Evolutionary conservation across 2,329 filamentous ascomycete species (phyloP), one percentile per base, ranked within the genome.

Genomic region (Diplodia sapinea): DNA sequence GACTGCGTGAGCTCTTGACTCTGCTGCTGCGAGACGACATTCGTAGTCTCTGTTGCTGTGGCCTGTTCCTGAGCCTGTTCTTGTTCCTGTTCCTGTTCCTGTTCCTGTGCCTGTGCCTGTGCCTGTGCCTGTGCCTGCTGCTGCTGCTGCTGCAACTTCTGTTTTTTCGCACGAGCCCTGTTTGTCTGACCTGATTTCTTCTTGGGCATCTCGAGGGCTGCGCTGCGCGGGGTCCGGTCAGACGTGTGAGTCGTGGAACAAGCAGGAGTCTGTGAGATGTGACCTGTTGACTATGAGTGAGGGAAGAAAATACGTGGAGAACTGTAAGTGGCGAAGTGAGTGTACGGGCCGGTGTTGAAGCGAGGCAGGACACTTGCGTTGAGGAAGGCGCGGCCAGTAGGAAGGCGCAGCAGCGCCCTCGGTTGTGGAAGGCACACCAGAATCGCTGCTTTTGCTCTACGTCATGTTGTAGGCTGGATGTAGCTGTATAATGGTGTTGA

Each of bases 1-100:
- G 81, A 83, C 72, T 83, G 82, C 15, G 83, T 77, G 50, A 84
- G 72, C 66, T 82, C 81, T 49, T 80, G 74, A 68, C 82, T 84
- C 69, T 84, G 82, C 64, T 79, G 75, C 67, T 81, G 79, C 56
- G 74, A 78, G 13, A 77, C 68, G 4, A 40, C 2, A 26, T 13
- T 29, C 7, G 54, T 40, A 4, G n/a, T 40, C 11, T 40, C 54
- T 31, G 29, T 23, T 36, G 29, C 40, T 43, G 77, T 76, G 69
- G 83, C 79, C n/a, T 80, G 79, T 49, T 80, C 6, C 23, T 29
- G n/a, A 13, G 55, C 29, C 33, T 40, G 55, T 8, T 26, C n/a
- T 12, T 26, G 29, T 17, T 2, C 76, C 70, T 84, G 82, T 26
- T 4, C 29, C 33, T 40, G 55, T 4, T 9, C n/a, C 20, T 17